phyloP scores from a whole-genome alignment of 768 basidiomycete genomes.

The Mycena floridula region DNA sequence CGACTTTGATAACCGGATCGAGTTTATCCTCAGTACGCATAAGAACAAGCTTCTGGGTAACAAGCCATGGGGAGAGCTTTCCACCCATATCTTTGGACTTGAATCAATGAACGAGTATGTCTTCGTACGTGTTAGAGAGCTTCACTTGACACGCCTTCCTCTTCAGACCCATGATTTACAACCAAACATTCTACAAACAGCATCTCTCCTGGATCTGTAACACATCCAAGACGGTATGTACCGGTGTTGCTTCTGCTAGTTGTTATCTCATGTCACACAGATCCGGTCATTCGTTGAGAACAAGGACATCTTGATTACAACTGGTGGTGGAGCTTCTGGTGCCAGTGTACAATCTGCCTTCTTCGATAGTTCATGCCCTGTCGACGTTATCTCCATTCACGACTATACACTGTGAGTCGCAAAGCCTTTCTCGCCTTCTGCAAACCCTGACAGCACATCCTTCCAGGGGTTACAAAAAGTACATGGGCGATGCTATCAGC shows the following conservation, averaged over 20 bases:
- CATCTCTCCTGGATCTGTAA: constrained; percentile 16
- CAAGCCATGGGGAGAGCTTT: constrained; percentile 30
- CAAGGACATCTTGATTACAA: constrained; percentile 18
- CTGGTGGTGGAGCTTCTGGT: constrained; percentile 17
- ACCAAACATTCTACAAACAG: constrained; percentile 16
- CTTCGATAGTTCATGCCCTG: constrained; percentile 16
- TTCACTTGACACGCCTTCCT: not conserved
- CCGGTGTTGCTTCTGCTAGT: not conserved
- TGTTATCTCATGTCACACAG: constrained; percentile 1
- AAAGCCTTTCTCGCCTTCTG: not conserved
- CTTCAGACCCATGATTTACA: constrained; percentile 19
- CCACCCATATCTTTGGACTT: constrained; percentile 29
- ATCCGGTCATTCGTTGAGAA: constrained; percentile 19
- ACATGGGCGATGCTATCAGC: constrained; percentile 17
- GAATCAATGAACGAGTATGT: constrained; percentile 30
- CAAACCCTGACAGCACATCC: too few species aligned
- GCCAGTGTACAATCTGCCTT: constrained; percentile 17
- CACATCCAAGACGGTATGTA: constrained; percentile 13
- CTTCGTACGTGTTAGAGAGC: not conserved
- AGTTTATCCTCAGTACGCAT: constrained; percentile 29
- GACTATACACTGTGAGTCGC: constrained; percentile 23
- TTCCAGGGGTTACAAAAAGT: constrained; percentile 20
- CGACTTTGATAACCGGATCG: constrained; percentile 28
- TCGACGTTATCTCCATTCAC: constrained; percentile 31
- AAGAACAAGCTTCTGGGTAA: constrained; percentile 26